Evolutionary conservation across 495 filamentous ascomycete species (phyloP), one percentile per base, ranked within the genome.

Genomic region (Trichocladium uniseriatum): DNA sequence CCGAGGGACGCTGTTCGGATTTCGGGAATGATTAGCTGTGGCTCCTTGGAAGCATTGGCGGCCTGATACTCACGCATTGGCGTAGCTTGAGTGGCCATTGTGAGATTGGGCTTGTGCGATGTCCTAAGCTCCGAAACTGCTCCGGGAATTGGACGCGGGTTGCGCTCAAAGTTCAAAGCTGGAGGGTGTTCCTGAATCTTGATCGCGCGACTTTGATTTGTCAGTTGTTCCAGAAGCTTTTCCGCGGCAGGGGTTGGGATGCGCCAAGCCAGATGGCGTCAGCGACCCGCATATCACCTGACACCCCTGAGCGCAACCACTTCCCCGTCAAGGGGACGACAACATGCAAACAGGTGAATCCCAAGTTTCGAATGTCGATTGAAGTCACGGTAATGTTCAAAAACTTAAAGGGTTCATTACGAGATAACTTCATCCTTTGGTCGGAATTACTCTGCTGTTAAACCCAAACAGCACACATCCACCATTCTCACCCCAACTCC

Each of bases 71-170:
- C 58, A 72, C 69, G 63, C 19, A 67, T 59, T 27, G 58, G 55
- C 14, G 64, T 49, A 44, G 55, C 53, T 55, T 52, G 51, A 18
- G 58, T 64, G 9, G 57, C 57, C 68, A 71, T 71, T 56, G 38
- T 43, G 43, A 48, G 48, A 31, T 8, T n/a, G 32, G 35, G 8
- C 29, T 21, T 35, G 3, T 52, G 38, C 41, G 15, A 15, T 19
- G 28, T 34, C 19, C 28, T 35, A 7, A 5, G 6, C 34, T 38
- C 11, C 20, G 3, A 18, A 34, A 39, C n/a, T n/a, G n/a, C n/a
- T n/a, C n/a, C n/a, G n/a, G n/a, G n/a, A n/a, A n/a, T n/a, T n/a
- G n/a, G n/a, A 32, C 6, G 3, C 21, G 31, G 16, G 6, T 21
- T 19, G 42, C 19, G 13, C 20, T 42, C 7, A 22, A 37, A 28